phyloP scores from a whole-genome alignment of 1,284 basidiomycete genomes.

The Ganoderma leucocontextum region DNA sequence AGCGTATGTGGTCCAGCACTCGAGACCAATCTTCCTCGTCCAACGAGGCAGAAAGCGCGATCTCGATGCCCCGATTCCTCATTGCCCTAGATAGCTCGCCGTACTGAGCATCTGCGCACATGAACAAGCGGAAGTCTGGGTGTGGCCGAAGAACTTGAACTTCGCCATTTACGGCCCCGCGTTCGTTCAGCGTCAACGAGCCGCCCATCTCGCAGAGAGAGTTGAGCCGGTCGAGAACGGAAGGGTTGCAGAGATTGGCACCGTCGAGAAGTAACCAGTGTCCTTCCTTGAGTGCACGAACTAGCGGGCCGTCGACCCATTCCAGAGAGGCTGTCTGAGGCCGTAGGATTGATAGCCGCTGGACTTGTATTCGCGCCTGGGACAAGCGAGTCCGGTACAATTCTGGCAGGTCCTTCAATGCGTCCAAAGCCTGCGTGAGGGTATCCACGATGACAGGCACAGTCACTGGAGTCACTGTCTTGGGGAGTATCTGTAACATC shows the following conservation, averaged over 20 bases:
- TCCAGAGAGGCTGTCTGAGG: conserved; percentile 74
- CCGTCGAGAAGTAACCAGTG: conserved; percentile 93
- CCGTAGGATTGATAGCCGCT: conserved; percentile 18
- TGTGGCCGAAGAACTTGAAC: conserved; percentile 87
- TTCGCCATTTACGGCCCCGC: conserved; percentile 83
- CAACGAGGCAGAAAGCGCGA: conserved; percentile 57
- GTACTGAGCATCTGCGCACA: conserved; percentile 90
- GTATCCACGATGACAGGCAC: not conserved
- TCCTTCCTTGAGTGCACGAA: conserved; percentile 87
- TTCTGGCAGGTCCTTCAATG: conserved; percentile 18
- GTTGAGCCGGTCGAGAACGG: conserved; percentile 96
- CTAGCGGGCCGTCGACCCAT: conserved; percentile 97
- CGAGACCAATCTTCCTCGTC: conserved; percentile 55
- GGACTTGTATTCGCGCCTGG: conserved; percentile 23
- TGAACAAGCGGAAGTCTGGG: conserved; percentile 91
- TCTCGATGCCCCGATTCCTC: conserved; percentile 96
- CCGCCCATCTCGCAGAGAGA: conserved; percentile 94
- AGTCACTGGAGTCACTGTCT: not conserved
- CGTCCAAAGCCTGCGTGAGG: conserved; percentile 17
- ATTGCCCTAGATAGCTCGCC: conserved; percentile 98
- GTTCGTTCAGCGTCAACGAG: conserved; percentile 85
- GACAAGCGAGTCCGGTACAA: conserved; percentile 14
- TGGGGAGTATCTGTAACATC: conserved; percentile 9
- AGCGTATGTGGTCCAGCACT: conserved; percentile 56
- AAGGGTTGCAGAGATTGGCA: conserved; percentile 95